These are phyloP conservation scores for cucumber (Cucumis sativus) DNA, from an alignment of 306 rosid species.

Conservation along the genomic window Cucumber_9930_V3 NC_026655.2:11057501-11058000, in stretches of 20 bases:
- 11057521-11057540: constrained; percentile 49
- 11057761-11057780: background rate
- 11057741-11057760: background rate
- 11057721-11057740: background rate
- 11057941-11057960: too few species aligned
- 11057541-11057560: constrained; percentile 66
- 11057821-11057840: background rate
- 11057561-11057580: constrained; percentile 18
- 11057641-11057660: background rate
- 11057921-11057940: too few species aligned
- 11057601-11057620: background rate
- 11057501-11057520: constrained; percentile 32
- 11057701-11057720: constrained; percentile 1
- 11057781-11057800: background rate
- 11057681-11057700: background rate
- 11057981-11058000: too few species aligned
- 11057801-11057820: background rate
- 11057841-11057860: background rate
- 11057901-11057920: too few species aligned
- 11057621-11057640: background rate
- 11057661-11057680: background rate
- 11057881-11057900: background rate
- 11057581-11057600: background rate
- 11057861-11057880: background rate
- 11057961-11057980: too few species aligned